Percentiles rank a stretch among this genome's conserved stretches.
Evolutionary conservation across 441 rosid species (phyloP).

Genomic region (Populus hybrid): DNA sequence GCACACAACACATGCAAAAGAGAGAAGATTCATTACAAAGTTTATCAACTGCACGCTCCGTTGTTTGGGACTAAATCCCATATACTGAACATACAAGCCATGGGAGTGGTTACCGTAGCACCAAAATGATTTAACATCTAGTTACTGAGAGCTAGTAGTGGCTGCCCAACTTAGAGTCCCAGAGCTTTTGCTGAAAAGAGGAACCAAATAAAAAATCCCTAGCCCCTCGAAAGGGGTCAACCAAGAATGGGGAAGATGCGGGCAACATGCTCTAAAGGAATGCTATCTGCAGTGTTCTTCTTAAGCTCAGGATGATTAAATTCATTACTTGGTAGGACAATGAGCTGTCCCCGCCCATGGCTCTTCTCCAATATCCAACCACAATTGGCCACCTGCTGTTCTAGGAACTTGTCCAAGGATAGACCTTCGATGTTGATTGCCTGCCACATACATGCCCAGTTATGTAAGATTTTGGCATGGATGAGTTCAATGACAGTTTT

Average conservation of each 20-base stretch:
- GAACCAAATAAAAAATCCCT: conserved; percentile 18
- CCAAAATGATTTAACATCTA: background rate
- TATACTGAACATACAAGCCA: background rate
- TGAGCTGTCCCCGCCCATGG: conserved; percentile 54
- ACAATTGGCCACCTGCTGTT: conserved; percentile 55
- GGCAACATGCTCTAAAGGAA: conserved; percentile 81
- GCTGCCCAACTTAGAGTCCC: background rate
- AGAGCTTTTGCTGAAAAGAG: background rate
- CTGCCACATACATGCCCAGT: conserved; percentile 33
- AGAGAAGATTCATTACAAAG: background rate
- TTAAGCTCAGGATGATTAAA: conserved; percentile 89
- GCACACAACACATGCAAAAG: background rate
- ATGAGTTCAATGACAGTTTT: background rate
- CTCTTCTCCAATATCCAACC: conserved; percentile 81
- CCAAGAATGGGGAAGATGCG: conserved; percentile 92
- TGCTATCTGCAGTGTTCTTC: conserved; percentile 60
- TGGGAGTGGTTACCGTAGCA: background rate
- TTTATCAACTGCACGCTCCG: background rate
- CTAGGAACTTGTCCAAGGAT: conserved; percentile 81
- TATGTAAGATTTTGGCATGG: background rate
- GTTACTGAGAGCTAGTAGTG: background rate
- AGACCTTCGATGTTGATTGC: conserved; percentile 80
- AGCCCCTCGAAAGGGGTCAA: conserved; percentile 23
- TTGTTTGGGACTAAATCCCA: background rate
- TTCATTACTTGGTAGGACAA: conserved; percentile 59